A percentile compares a stretch with the other conserved stretches of the same genome.
phyloP scores from a whole-genome alignment of 2,329 filamentous ascomycete genomes.

The Orbilia ellipsospora region DNA sequence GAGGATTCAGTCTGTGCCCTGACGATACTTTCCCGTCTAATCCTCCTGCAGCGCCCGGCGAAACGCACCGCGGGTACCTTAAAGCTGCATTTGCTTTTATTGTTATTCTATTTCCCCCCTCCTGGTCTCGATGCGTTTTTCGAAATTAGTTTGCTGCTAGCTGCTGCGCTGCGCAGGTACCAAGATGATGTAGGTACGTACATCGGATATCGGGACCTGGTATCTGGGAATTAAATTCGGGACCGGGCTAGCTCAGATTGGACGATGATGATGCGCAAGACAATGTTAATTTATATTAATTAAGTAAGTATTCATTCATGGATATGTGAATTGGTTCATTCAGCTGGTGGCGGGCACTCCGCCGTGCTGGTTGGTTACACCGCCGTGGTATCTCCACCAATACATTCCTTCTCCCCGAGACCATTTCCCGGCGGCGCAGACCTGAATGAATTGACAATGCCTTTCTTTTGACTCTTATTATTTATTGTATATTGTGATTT shows the following conservation, averaged over 20 bases:
- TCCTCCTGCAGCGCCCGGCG: constrained; percentile 25
- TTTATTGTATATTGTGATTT: not conserved
- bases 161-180: no score
- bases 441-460: not conserved
- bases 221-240: no score
- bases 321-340: no score
- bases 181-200: no score
- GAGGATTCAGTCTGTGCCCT: constrained; percentile 3
- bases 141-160: not conserved
- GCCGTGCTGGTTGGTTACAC: no score
- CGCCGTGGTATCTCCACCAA: not conserved
- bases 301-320: no score
- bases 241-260: no score
- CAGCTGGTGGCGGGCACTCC: no score
- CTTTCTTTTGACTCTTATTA: no score
- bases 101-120: not conserved
- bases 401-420: not conserved
- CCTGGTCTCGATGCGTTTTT: not conserved
- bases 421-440: not conserved
- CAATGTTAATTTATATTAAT: no score
- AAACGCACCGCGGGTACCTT: not conserved
- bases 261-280: no score
- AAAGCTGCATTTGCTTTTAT: not conserved
- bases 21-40: constrained; percentile 19
- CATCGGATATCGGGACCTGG: no score